Percentiles rank a stretch among this genome's conserved stretches.
phyloP scores from a whole-genome alignment of 805 yeast species.

The Starmerella kuoi region DNA sequence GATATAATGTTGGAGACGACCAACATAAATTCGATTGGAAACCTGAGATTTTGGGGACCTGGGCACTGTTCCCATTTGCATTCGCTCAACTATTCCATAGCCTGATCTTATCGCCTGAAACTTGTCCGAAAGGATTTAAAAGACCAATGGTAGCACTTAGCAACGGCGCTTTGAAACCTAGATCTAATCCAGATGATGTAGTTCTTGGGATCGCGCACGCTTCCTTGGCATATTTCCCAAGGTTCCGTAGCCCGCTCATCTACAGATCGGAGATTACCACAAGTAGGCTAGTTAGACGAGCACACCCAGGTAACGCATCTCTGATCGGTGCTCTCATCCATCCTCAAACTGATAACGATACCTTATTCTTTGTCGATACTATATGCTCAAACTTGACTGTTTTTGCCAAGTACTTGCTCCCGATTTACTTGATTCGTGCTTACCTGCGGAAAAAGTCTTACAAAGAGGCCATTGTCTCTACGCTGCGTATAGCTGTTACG shows the following conservation, averaged over 20 bases:
- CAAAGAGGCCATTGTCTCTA: conserved; percentile 14
- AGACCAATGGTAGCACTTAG: conserved; percentile 24
- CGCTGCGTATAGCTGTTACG: conserved; percentile 28
- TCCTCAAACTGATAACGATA: conserved; percentile 24
- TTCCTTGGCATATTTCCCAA: conserved; percentile 27
- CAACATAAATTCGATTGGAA: conserved; percentile 26
- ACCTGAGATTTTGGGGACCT: conserved; percentile 30
- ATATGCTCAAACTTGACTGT: conserved; percentile 22
- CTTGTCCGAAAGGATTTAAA: conserved; percentile 27
- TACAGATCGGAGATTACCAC: conserved; percentile 17
- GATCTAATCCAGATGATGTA: conserved; percentile 25
- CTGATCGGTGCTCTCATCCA: conserved; percentile 28
- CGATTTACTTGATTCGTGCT: conserved; percentile 22
- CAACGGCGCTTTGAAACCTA: conserved; percentile 23
- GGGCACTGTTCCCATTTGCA: conserved; percentile 33
- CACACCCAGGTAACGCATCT: conserved; percentile 28
- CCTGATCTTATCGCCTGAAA: conserved; percentile 29
- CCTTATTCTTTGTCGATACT: conserved; percentile 21
- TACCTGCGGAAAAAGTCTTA: conserved; percentile 1
- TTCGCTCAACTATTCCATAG: conserved; percentile 31
- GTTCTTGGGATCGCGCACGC: conserved; percentile 27
- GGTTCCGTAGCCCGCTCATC: conserved; percentile 25
- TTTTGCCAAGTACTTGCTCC: conserved; percentile 25
- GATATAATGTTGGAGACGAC: conserved; percentile 29
- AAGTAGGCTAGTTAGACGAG: conserved; percentile 22